Base-by-base conservation (phyloP, 352 stramenopile species). In the Halophytophthora polymorphica region DNA sequence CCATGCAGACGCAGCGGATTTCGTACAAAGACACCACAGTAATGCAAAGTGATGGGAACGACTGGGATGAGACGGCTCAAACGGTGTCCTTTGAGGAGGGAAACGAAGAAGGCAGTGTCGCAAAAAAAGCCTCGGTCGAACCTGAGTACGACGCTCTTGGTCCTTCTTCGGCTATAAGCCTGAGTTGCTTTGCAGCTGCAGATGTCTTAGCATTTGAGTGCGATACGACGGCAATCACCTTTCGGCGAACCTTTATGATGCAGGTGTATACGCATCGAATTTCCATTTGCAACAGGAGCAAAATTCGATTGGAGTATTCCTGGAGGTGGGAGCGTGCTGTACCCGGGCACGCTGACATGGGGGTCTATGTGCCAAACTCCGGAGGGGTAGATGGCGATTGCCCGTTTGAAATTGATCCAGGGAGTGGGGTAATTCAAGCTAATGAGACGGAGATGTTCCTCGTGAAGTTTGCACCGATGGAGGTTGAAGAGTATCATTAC, bases 401-500 rank as follows among this genome's bases (percentile, higher is more conserved):
- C 51, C 93, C 93, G 22, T 98, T 98, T 53, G 72, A 78, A 1
- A 83, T 98, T n/a, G 64, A 68, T 15, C 93, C 93, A 0, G 56
- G 47, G 0, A 55, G 36, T 35, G 89, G 84, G 0, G 51, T 58
- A 6, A 86, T 98, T 36, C 22, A 44, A 3, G 58, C 80, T 1
- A 73, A 86, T 19, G 74, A 63, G 14, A 58, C 61, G 2, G 70
- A 96, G 55, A 50, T 71, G 7, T 98, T 98, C 51, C 62, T 73
- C 1, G 60, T 98, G 14, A 80, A 83, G 19, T 98, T 98, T 57
- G 68, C 88, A 0, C 93, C 93, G 6, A 77, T 96, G 46, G 93
- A 98, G 49, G 92, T 96, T 18, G 78, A 96, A 41, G 83, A 96
- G 13, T 96, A 86, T 49, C 56, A 71, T 15, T 97, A 93, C 57